These are phyloP conservation scores for Podospora bellae-mahoneyi DNA, from an alignment of 495 filamentous ascomycete genomes.

Conservation along the genomic window DNA sequence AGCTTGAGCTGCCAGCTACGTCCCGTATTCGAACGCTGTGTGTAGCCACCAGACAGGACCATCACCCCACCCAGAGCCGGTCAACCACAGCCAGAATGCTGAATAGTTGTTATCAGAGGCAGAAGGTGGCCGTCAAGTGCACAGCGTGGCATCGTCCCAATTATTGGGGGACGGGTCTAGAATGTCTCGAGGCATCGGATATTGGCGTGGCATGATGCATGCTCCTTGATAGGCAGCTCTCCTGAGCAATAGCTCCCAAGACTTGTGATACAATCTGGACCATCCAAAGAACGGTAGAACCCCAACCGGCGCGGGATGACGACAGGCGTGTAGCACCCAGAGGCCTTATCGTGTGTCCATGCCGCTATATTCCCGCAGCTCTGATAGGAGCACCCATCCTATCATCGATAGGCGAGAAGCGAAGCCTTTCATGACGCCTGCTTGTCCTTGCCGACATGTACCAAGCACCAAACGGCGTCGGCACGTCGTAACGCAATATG, in stretches of 20 bases:
- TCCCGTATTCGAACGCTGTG: background rate
- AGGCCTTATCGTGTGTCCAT: constrained; percentile 32
- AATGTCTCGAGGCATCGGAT: background rate
- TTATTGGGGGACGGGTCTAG: background rate
- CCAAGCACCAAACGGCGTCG: background rate
- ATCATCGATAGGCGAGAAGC: constrained; percentile 3
- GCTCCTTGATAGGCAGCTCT: constrained; percentile 11
- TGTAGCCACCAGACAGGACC: background rate
- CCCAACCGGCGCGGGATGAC: constrained; percentile 37
- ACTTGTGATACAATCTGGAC: constrained; percentile 30
- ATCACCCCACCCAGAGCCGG: background rate
- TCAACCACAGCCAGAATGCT: background rate
- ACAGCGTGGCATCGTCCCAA: background rate
- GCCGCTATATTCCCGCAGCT: constrained; percentile 22
- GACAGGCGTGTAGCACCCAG: constrained; percentile 29
- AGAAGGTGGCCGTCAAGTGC: background rate
- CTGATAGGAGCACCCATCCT: constrained; percentile 21
- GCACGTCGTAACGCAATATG: constrained; percentile 4
- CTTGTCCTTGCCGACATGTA: background rate
- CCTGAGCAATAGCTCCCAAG: constrained; percentile 18
- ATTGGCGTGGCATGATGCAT: constrained; percentile 7
- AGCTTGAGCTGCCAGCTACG: background rate
- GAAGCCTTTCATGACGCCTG: background rate
- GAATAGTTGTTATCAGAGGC: background rate
- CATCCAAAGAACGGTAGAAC: constrained; percentile 28